phyloP scores from a whole-genome alignment of 139 green algal genomes.

The Asterochloris erici region DNA sequence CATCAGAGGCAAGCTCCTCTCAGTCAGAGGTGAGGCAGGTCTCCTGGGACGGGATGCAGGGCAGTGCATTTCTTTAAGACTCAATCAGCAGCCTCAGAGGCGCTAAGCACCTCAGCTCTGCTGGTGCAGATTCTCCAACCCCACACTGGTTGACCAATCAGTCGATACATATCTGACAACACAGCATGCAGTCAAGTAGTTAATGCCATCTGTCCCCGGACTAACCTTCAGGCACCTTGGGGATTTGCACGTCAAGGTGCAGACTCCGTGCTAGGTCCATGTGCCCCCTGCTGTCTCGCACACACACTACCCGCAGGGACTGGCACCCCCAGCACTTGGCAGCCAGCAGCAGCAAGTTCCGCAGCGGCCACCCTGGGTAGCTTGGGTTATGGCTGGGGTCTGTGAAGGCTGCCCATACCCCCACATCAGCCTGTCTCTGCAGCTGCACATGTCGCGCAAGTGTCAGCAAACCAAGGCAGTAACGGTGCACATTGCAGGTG shows the following conservation, averaged over 20 bases:
- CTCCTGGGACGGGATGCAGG: too few relatives aligned
- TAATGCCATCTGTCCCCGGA: too few relatives aligned
- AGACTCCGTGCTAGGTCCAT: constrained; percentile 33
- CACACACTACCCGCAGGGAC: constrained; percentile 66
- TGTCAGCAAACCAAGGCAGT: too few relatives aligned
- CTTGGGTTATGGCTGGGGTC: constrained; percentile 58
- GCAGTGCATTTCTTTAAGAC: too few relatives aligned
- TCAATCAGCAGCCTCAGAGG: too few relatives aligned
- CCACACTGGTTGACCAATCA: too few relatives aligned
- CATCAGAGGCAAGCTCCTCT: too few relatives aligned
- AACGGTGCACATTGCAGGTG: not conserved
- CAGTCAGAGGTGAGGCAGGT: too few relatives aligned
- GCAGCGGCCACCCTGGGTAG: constrained; percentile 79
- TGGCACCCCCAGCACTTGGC: constrained; percentile 25
- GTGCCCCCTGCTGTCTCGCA: constrained; percentile 45
- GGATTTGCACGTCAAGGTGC: constrained; percentile 45
- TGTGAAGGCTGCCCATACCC: constrained; percentile 52
- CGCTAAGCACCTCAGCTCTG: too few relatives aligned
- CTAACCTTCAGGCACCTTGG: constrained; percentile 28
- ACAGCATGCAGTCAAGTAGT: too few relatives aligned
- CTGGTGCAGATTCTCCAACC: too few relatives aligned
- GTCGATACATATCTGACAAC: too few relatives aligned
- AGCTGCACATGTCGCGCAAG: not conserved
- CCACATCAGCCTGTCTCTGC: not conserved
- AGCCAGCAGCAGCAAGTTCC: constrained; percentile 82